Percentiles rank a stretch among this genome's conserved stretches.
phyloP scores from a whole-genome alignment of 2,329 filamentous ascomycete species.

The Hypoxylon sp. region DNA sequence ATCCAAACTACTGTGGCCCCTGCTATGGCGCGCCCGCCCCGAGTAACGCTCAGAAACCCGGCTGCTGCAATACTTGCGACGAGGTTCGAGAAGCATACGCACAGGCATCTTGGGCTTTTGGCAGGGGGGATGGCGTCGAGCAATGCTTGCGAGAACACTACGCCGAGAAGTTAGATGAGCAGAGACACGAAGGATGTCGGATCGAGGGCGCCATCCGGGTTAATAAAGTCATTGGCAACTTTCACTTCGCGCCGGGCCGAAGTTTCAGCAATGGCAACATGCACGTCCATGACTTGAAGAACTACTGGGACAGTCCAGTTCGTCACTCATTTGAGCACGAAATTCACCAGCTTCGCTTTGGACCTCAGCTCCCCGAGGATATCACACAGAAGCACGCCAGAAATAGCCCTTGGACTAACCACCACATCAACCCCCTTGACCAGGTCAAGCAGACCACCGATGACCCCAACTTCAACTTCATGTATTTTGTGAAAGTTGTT shows the following conservation, averaged over 20 bases:
- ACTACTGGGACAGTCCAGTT: slow-evolving; percentile 85
- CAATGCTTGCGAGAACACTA: slow-evolving; percentile 98
- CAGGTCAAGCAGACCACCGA: slow-evolving; percentile 80
- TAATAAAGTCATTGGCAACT: slow-evolving; percentile 99
- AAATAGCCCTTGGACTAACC: slow-evolving; percentile 81
- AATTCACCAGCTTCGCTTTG: slow-evolving; percentile 92
- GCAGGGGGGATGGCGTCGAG: slow-evolving; percentile 90
- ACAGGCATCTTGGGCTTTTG: slow-evolving; percentile 91
- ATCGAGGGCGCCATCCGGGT: slow-evolving; percentile 93
- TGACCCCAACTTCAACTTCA: slow-evolving; percentile 92
- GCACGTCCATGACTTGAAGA: slow-evolving; percentile 97
- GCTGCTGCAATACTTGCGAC: slow-evolving; percentile 97
- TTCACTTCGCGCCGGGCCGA: slow-evolving; percentile 96
- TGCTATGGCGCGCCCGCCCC: slow-evolving; percentile 91
- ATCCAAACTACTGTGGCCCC: slow-evolving; percentile 91
- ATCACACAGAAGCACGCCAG: slow-evolving; percentile 71
- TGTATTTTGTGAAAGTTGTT: slow-evolving; percentile 99
- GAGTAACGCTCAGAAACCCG: slow-evolving; percentile 78
- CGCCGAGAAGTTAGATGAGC: slow-evolving; percentile 86
- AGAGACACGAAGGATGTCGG: slow-evolving; percentile 92
- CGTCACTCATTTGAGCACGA: slow-evolving; percentile 90
- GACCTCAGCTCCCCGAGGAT: slow-evolving; percentile 86
- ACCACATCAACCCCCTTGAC: slow-evolving; percentile 94
- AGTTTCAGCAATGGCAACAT: slow-evolving; percentile 97
- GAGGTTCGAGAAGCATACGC: slow-evolving; percentile 97